Evolutionary conservation across 352 stramenopile genomes (phyloP).

Genomic region (Phytophthora foliorum): DNA sequence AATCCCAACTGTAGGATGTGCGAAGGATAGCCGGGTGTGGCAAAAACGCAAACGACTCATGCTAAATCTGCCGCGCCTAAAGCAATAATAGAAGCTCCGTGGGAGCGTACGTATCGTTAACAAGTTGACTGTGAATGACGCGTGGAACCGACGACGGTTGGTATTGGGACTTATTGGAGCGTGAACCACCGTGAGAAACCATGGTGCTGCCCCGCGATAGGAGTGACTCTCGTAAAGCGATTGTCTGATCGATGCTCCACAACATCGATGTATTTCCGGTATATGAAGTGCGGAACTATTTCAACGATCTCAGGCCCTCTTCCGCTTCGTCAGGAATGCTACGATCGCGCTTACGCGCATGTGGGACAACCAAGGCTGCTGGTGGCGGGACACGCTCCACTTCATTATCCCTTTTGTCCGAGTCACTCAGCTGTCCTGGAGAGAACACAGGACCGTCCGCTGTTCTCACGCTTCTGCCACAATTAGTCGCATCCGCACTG

Average conservation of each 20-base stretch:
- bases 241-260: not conserved
- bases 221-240: not conserved
- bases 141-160: not conserved
- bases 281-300: not conserved
- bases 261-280: not conserved
- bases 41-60: constrained; percentile 22
- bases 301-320: not conserved
- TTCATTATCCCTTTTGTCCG: constrained; percentile 7
- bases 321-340: not conserved
- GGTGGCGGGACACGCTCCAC: not conserved
- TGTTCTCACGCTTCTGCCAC: not conserved
- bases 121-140: not conserved
- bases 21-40: constrained; percentile 16
- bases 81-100: constrained; percentile 1
- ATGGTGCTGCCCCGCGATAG: not conserved
- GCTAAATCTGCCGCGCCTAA: constrained; percentile 22
- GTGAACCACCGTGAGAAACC: not conserved
- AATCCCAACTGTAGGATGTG: constrained; percentile 14
- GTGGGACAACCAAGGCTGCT: not conserved
- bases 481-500: not conserved
- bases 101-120: not conserved
- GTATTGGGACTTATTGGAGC: not conserved
- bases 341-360: not conserved
- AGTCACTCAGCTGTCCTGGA: constrained; percentile 5
- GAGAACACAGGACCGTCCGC: not conserved